Conservation (phyloP, 2,329 filamentous ascomycete species). For the Xylaria sp. region DNA sequence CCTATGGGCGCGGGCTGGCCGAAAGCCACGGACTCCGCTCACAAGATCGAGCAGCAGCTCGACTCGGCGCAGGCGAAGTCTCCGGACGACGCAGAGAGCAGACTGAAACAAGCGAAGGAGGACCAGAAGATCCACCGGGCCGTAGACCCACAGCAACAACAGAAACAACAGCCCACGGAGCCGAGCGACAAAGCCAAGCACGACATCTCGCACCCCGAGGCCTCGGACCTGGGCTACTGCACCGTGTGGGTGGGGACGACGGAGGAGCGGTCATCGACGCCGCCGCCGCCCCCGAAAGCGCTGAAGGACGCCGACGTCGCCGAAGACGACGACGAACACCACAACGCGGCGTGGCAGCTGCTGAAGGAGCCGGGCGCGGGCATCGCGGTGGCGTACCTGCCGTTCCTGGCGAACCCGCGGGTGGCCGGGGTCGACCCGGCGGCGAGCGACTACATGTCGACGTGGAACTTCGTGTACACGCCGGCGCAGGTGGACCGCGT, state of each 20-base stretch:
- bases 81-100: conserved; percentile 62
- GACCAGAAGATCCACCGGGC: conserved; percentile 41
- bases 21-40: conserved; percentile 57
- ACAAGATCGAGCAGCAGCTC: conserved; percentile 66
- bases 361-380: conserved; percentile 79
- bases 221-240: conserved; percentile 80
- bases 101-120: conserved; percentile 62
- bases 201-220: conserved; percentile 46
- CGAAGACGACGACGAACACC: conserved; percentile 61
- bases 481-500: conserved; percentile 87
- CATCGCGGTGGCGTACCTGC: conserved; percentile 87
- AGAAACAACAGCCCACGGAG: conserved; percentile 22
- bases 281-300: conserved; percentile 51
- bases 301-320: no score
- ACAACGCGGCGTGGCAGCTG: conserved; percentile 69
- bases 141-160: conserved; percentile 19
- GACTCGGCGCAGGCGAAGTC: conserved; percentile 67
- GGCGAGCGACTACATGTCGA: conserved; percentile 83
- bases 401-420: conserved; percentile 80
- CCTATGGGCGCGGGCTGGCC: conserved; percentile 96
- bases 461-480: conserved; percentile 98
- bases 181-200: conserved; percentile 41
- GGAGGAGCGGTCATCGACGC: conserved; percentile 67
- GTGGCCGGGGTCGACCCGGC: conserved; percentile 82
- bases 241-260: conserved; percentile 93